Conservation (phyloP, 2,329 filamentous ascomycete species). For the Colletotrichum liriopes region DNA sequence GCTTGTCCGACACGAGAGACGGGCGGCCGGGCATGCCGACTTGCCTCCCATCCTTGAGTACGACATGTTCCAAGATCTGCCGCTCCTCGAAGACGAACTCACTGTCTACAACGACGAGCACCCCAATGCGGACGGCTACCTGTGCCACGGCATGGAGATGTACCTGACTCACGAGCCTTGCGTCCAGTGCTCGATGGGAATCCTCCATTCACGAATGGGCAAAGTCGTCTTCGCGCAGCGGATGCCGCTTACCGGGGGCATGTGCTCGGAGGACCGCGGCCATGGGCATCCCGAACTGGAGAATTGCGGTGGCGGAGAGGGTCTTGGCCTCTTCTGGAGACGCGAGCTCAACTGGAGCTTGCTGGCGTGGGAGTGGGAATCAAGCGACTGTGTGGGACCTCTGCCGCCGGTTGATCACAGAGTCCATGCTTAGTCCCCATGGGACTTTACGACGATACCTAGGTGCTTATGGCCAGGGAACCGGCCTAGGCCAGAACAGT, state of each 20-base stretch:
- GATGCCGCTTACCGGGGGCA: conserved; percentile 85
- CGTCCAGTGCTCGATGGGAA: conserved; percentile 96
- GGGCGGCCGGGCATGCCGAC: conserved; percentile 53
- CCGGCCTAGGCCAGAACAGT: conserved; percentile 41
- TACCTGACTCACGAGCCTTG: conserved; percentile 98
- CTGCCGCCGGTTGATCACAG: conserved; percentile 61
- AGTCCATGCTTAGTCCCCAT: conserved; percentile 60
- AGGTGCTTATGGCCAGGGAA: conserved; percentile 38
- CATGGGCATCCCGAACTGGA: conserved; percentile 58
- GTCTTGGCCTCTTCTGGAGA: conserved; percentile 80
- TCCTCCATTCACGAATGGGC: conserved; percentile 93
- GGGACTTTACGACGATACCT: conserved; percentile 45
- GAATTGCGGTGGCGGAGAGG: conserved; percentile 66
- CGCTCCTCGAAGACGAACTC: conserved; percentile 78
- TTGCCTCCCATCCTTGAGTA: conserved; percentile 63
- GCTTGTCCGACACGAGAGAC: conserved; percentile 70
- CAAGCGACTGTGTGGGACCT: conserved; percentile 56
- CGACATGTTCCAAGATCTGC: conserved; percentile 78
- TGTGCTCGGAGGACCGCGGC: conserved; percentile 82
- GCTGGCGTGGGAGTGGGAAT: conserved; percentile 83
- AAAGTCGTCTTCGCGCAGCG: conserved; percentile 85
- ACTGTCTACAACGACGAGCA: conserved; percentile 76
- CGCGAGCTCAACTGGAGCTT: conserved; percentile 90
- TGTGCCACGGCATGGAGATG: conserved; percentile 93
- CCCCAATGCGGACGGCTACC: conserved; percentile 83